Percentiles rank a stretch among this genome's conserved stretches.
phyloP scores from a whole-genome alignment of 306 rosid species.

The Carpinus viminea region DNA sequence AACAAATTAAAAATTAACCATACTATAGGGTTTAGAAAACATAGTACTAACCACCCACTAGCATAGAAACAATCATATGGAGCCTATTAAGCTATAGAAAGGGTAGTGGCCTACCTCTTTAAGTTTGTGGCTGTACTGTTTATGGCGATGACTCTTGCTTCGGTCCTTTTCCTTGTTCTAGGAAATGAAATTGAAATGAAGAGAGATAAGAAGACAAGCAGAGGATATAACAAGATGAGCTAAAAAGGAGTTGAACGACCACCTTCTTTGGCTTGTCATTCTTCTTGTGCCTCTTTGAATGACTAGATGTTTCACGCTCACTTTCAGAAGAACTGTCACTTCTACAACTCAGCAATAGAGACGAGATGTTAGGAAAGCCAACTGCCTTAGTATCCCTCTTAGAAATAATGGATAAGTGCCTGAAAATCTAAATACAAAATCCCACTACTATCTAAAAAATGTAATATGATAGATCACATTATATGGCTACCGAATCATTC shows the following conservation, averaged over 20 bases:
- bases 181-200: neutral
- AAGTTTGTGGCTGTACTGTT: conserved; percentile 60
- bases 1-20: neutral
- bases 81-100: conserved; percentile 14
- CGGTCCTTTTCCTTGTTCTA: conserved; percentile 77
- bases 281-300: conserved; percentile 80
- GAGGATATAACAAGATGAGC: neutral
- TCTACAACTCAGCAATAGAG: conserved; percentile 28
- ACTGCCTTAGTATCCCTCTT: neutral
- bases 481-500: neutral
- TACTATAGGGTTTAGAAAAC: neutral
- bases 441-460: neutral
- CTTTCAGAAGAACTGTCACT: conserved; percentile 73
- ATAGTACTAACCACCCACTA: neutral
- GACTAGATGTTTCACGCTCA: conserved; percentile 66
- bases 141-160: conserved; percentile 64
- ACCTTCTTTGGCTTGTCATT: conserved; percentile 75
- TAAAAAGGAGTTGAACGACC: conserved; percentile 9
- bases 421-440: neutral
- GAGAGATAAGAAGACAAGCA: conserved; percentile 2
- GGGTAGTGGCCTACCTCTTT: conserved; percentile 71
- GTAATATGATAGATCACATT: neutral
- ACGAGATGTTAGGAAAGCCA: conserved; percentile 13
- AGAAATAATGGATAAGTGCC: neutral
- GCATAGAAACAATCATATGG: neutral